These are phyloP conservation scores for Thalassiosira exigua DNA, from an alignment of 352 stramenopile species.

Conservation along the genomic window DNA sequence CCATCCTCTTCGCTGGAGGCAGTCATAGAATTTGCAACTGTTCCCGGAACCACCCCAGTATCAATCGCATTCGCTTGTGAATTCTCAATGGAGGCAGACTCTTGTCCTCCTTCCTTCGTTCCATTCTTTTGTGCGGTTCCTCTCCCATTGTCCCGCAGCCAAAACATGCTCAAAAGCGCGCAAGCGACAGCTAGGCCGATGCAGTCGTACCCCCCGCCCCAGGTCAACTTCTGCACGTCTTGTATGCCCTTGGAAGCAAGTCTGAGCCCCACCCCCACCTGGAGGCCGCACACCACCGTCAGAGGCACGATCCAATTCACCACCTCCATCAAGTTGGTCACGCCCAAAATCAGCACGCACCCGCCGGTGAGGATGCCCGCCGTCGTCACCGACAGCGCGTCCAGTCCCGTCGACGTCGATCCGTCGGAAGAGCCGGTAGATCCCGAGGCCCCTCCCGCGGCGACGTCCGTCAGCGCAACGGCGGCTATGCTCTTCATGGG, in stretches of 20 bases:
- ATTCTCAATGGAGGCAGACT: neutral
- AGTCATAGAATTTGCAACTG: slow-evolving; percentile 1
- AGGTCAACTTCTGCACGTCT: slow-evolving; percentile 68
- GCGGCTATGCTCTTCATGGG: slow-evolving; percentile 94
- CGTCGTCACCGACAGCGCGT: slow-evolving; percentile 85
- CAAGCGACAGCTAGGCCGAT: slow-evolving; percentile 79
- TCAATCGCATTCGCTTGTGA: neutral
- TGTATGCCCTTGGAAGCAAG: slow-evolving; percentile 89
- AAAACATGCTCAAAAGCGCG: slow-evolving; percentile 84
- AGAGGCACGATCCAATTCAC: slow-evolving; percentile 90
- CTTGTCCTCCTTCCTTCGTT: neutral
- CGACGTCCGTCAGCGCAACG: slow-evolving; percentile 88
- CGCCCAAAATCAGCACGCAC: slow-evolving; percentile 85
- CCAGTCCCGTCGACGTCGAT: slow-evolving; percentile 42
- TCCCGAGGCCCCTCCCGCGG: slow-evolving; percentile 24
- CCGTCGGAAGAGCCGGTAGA: no score
- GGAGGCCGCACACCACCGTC: slow-evolving; percentile 90
- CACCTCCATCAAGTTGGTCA: slow-evolving; percentile 90
- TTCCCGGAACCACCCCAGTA: neutral
- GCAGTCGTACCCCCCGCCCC: slow-evolving; percentile 66
- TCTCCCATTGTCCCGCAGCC: slow-evolving; percentile 65
- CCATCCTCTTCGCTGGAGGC: slow-evolving; percentile 9
- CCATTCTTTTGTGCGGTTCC: slow-evolving; percentile 1
- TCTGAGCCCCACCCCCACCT: slow-evolving; percentile 90
- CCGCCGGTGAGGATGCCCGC: slow-evolving; percentile 88